Evolutionary conservation across 352 stramenopile species (phyloP).

Genomic region (Phytophthora pseudosyringae): DNA sequence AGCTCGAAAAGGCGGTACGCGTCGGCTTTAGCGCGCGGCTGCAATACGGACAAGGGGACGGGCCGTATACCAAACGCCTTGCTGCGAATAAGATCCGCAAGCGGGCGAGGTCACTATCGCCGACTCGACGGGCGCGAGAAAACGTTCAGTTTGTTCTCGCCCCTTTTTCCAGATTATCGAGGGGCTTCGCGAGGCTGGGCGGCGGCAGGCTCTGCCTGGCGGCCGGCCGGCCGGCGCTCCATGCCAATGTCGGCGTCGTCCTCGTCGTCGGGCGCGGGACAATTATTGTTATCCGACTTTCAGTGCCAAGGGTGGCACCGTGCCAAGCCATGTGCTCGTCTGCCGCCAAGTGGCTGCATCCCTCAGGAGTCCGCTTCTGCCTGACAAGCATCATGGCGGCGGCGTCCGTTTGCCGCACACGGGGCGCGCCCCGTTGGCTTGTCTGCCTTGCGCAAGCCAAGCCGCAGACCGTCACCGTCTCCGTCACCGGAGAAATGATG

Average conservation of each 20-base stretch:
- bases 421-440: slow-evolving; percentile 29
- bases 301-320: slow-evolving; percentile 30
- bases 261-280: not conserved
- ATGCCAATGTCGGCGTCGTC: slow-evolving; percentile 10
- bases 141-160: slow-evolving; percentile 41
- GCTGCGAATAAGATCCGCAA: slow-evolving; percentile 42
- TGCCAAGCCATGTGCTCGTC: slow-evolving; percentile 32
- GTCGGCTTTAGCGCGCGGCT: slow-evolving; percentile 3
- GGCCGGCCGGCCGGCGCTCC: not conserved
- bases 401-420: slow-evolving; percentile 29
- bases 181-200: not conserved
- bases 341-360: slow-evolving; percentile 27
- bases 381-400: slow-evolving; percentile 17
- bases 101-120: slow-evolving; percentile 7
- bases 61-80: slow-evolving; percentile 4
- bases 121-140: slow-evolving; percentile 23
- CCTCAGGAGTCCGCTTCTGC: slow-evolving; percentile 35
- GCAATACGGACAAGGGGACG: slow-evolving; percentile 10
- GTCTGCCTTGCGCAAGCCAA: slow-evolving; percentile 23
- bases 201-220: slow-evolving; percentile 9
- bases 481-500: not conserved
- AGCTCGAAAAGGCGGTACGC: slow-evolving; percentile 8
- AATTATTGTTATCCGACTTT: slow-evolving; percentile 26
- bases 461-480: too few relatives aligned
- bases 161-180: slow-evolving; percentile 19